Conservation (phyloP, 345 rosid genomes). For the Punica granatum region DNA sequence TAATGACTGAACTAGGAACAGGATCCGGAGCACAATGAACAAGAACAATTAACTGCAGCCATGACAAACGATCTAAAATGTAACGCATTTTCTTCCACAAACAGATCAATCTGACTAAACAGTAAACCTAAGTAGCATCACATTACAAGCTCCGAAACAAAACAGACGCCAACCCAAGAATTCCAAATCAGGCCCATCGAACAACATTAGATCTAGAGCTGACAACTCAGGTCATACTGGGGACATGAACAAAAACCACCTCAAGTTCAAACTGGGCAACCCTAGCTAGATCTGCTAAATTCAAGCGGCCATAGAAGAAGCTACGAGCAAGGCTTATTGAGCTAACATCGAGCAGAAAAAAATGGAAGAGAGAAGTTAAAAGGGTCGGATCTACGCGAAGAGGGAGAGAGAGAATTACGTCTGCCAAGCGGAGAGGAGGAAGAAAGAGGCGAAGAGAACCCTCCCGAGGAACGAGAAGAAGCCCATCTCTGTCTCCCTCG, state of each 20-base stretch:
- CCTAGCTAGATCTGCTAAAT: neutral
- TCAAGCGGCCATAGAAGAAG: neutral
- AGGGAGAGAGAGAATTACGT: conserved; percentile 29
- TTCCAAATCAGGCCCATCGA: neutral
- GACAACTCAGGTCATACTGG: neutral
- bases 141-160: too few relatives aligned
- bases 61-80: neutral
- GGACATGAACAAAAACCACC: neutral
- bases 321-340: neutral
- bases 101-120: neutral
- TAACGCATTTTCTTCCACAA: neutral
- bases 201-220: neutral
- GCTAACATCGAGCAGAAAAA: neutral
- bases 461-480: conserved; percentile 87
- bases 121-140: neutral
- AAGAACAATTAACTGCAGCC: too few relatives aligned
- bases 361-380: neutral
- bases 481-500: conserved; percentile 43
- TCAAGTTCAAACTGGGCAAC: neutral
- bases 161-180: too few relatives aligned
- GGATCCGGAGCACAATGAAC: too few relatives aligned
- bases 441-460: conserved; percentile 81
- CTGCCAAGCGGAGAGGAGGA: conserved; percentile 91
- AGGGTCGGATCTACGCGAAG: conserved; percentile 10
- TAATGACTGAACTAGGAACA: neutral